Percentiles rank a stretch among this genome's conserved stretches.
phyloP scores from a whole-genome alignment of 208 protist genomes.

The Herpetomonas samuelpessoai region DNA sequence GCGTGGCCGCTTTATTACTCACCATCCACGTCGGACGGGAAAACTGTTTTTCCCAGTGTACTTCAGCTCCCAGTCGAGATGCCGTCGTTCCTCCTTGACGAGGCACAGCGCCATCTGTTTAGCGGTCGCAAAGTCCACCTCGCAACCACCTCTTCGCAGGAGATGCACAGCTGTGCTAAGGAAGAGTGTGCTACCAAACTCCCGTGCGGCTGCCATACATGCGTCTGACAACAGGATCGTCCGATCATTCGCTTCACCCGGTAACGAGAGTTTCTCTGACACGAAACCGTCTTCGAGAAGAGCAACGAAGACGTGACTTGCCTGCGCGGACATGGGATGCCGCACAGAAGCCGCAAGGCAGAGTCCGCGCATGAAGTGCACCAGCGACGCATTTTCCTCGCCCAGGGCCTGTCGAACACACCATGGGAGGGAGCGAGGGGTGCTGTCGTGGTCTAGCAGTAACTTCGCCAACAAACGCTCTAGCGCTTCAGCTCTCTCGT shows the following conservation, averaged over 20 bases:
- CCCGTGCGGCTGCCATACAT: slow-evolving; percentile 9
- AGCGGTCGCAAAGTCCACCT: slow-evolving; percentile 4
- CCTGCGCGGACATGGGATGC: slow-evolving; percentile 33
- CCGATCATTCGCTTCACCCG: too few species aligned
- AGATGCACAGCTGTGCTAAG: slow-evolving; percentile 17
- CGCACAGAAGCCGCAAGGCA: slow-evolving; percentile 16
- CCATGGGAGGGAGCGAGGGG: slow-evolving; percentile 7
- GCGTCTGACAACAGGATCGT: slow-evolving; percentile 8
- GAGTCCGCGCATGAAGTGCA: slow-evolving; percentile 34
- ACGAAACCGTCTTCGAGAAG: slow-evolving; percentile 27
- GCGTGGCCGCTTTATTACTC: too few species aligned
- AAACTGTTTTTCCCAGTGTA: too few species aligned
- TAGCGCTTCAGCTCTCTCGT: slow-evolving; percentile 10
- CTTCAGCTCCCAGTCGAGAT: slow-evolving; percentile 33
- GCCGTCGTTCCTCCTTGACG: slow-evolving; percentile 9
- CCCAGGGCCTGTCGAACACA: not conserved
- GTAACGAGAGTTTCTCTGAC: slow-evolving; percentile 20
- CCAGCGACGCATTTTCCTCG: slow-evolving; percentile 8
- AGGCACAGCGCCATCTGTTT: slow-evolving; percentile 18
- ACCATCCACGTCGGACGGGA: too few species aligned
- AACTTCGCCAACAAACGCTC: slow-evolving; percentile 14
- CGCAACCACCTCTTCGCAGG: slow-evolving; percentile 6
- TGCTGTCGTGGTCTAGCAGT: slow-evolving; percentile 25
- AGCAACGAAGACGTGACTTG: slow-evolving; percentile 28
- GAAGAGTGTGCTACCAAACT: slow-evolving; percentile 34